Evolutionary conservation across 1,139 yeast species (phyloP).

Genomic region (Magnusiomyces fungicola): DNA sequence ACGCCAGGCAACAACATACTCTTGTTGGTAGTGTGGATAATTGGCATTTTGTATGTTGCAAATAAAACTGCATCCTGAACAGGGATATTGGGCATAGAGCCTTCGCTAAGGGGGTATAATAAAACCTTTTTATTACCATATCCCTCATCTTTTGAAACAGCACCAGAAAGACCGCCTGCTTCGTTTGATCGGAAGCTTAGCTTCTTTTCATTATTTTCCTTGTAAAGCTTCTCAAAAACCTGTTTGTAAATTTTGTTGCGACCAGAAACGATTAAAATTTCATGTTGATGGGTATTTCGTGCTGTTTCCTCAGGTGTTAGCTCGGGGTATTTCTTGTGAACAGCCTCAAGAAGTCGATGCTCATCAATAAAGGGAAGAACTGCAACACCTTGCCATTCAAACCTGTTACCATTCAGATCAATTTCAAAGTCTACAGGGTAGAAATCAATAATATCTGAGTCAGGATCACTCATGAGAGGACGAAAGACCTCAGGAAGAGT

Average conservation of each 20-base stretch:
- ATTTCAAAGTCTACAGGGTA: conserved; percentile 85
- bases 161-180: conserved; percentile 63
- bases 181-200: conserved; percentile 38
- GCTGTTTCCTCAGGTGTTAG: conserved; percentile 62
- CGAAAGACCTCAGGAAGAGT: conserved; percentile 79
- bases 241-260: conserved; percentile 22
- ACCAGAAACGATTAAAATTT: conserved; percentile 30
- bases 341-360: conserved; percentile 57
- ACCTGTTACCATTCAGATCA: conserved; percentile 92
- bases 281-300: conserved; percentile 44
- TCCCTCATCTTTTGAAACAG: conserved; percentile 38
- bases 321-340: conserved; percentile 53
- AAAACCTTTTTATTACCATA: conserved; percentile 45
- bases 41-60: conserved; percentile 52
- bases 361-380: conserved; percentile 88
- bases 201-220: conserved; percentile 29
- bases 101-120: conserved; percentile 54
- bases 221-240: conserved; percentile 25
- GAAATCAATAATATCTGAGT: conserved; percentile 82
- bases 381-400: conserved; percentile 95
- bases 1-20: conserved; percentile 82
- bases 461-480: conserved; percentile 70
- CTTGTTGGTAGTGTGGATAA: conserved; percentile 37
- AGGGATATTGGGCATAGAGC: conserved; percentile 46
- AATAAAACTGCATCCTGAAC: conserved; percentile 46